Evolutionary conservation across 306 rosid genomes (phyloP), one percentile per base, ranked within the genome.

Genomic region (Argentina anserina): DNA sequence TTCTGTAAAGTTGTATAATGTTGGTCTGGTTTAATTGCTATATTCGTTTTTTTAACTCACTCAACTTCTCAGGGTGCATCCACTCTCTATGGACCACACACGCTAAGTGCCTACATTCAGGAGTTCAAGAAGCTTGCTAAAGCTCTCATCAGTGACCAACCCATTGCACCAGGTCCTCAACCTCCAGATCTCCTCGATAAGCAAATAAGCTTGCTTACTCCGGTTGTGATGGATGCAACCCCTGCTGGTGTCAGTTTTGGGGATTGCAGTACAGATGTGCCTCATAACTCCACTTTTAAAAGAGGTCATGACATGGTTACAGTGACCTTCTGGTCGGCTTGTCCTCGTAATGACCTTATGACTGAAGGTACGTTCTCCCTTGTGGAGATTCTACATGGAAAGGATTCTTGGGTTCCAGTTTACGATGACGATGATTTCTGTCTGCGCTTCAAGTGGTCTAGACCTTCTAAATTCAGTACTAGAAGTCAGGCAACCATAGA

Each of bases 381-480:
- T 25, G 97, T 93, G 78, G 98, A 93, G 67, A 58, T 81, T 42
- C 96, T 89, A 65, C 83, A 66, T 42, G 86, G 75, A 42, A 81
- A 86, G 69, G 86, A 84, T 31, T 74, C 61, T 37, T 93, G 98
- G 98, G 66, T 86, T 75, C 92, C 97, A 39, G 90, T 89, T 47
- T 93, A 89, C 52, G 98, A 90, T 20, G 98, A 90, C 0, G 98
- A 93, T 11, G 97, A 93, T 76, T 90, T 93, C 81, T 87, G 96
- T 87, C 85, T 93, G 72, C 87, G 90, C 9, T 93, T 87, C 49
- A 90, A 80, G 84, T 90, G 98, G 98, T 89, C 97, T 15, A 82
- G 98, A 73, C 94, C 94, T 33, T 72, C 67, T 43, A 86, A 66
- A 70, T 78, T 93, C 29, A 93, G 97, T 56, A 15, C 90, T 14